Evolutionary conservation across 2,329 filamentous ascomycete species (phyloP), one percentile per base, ranked within the genome.

Genomic region (Claviceps paspali): DNA sequence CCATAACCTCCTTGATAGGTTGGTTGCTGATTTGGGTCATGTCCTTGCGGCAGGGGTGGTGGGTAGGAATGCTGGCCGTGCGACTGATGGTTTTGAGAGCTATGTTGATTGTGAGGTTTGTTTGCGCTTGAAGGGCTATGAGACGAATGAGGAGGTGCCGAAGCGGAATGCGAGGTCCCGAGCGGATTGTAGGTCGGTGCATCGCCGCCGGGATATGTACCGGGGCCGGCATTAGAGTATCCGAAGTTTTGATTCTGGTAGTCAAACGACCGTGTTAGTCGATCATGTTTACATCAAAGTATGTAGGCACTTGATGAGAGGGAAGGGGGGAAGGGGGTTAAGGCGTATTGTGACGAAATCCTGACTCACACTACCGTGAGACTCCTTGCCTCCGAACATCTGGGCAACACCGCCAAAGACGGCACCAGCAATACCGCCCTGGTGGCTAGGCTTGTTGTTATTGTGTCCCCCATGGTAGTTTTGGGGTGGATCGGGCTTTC

Each of bases 201-300:
- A 39, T 70, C 64, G 38, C 76, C 64, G 40, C 75, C 78, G 42
- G 62, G 67, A 53, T 82, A 83, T 27, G 65, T 63, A 31, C 65
- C 53, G 30, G 68, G 61, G 30, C 66, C 67, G 3, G 63, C 54
- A 47, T 70, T 70, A 17, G 72, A 73, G 53, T 80, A 80, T 23
- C 76, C 78, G 51, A 71, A 83, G 49, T 68, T 71, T 44, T 74
- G 66, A 41, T 61, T 60, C 62, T 70, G 44, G 21, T 43, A 31
- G 9, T 19, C 7, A 2, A 24, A 12, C 7, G 9, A 23, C 15
- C 15, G 5, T 14, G 35, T 47, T 35, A 56, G 41, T 31, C 10
- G 6, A 22, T 19, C 11, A 9, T 12, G 3, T 5, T 17, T 28
- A 19, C 11, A 15, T 23, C 28, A 24, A n/a, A 14, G 7, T n/a